Evolutionary conservation across 768 basidiomycete genomes (phyloP).

Genomic region (Suillus subaureus): DNA sequence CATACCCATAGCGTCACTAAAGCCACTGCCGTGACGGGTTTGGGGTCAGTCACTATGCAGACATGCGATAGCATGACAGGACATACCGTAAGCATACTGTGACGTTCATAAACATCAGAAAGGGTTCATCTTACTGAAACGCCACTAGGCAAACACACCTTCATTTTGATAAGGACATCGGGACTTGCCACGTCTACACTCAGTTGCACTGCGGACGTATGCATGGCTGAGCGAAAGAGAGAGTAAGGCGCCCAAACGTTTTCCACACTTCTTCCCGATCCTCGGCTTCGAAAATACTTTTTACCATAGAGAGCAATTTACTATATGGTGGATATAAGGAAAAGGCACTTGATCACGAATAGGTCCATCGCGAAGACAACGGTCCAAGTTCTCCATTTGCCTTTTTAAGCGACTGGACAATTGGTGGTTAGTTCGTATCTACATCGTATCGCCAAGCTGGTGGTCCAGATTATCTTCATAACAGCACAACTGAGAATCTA

Average conservation of each 20-base stretch:
- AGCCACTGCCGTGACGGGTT: neutral
- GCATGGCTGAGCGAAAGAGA: neutral
- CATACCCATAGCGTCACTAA: neutral
- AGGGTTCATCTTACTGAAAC: neutral
- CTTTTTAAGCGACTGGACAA: too few species aligned
- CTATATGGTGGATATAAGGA: neutral
- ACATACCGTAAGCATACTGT: conserved; percentile 5
- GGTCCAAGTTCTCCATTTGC: neutral
- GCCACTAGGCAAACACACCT: neutral
- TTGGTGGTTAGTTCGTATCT: neutral
- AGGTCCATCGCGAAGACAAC: conserved; percentile 7
- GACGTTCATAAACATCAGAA: neutral
- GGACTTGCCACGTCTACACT: neutral
- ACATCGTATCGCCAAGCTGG: neutral
- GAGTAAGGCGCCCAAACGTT: neutral
- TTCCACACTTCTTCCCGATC: neutral
- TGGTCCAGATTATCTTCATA: neutral
- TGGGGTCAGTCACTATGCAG: neutral
- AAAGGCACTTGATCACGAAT: neutral
- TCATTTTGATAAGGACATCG: neutral
- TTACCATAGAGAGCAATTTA: neutral
- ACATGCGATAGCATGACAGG: neutral
- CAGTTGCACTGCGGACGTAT: neutral
- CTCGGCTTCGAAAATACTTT: neutral
- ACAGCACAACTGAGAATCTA: conserved; percentile 6